Evolutionary conservation across 192 early-diverging fungal species (phyloP), one percentile per base, ranked within the genome.

Genomic region (Coemansia javaensis): DNA sequence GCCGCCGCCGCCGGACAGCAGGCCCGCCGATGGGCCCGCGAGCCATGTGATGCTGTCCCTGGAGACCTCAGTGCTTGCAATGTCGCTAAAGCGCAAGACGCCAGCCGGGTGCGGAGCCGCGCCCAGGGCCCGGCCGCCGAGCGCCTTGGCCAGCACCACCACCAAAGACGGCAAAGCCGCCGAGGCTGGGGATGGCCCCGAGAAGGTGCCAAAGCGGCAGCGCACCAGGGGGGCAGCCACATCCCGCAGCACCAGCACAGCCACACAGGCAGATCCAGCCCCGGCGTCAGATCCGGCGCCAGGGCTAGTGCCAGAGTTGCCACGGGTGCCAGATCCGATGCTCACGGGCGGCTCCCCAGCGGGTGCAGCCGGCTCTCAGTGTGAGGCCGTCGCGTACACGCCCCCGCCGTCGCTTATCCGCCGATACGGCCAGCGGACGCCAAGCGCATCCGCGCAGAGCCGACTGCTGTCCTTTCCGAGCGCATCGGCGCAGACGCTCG

Each of bases 21-120:
- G 30, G 40, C 14, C 20, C 8, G 24, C 6, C 16, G n/a, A n/a
- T n/a, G n/a, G n/a, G n/a, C n/a, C n/a, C n/a, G n/a, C n/a, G n/a
- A n/a, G 17, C 12, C 32, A 32, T 5, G 38, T 39, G 6, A 46
- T 54, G 23, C 16, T 72, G 13, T 53, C 62, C 5, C 25, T 72
- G 22, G 62, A 51, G 40, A 65, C 69, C 1, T 65, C 63, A 27
- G 57, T 32, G 12, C 44, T 59, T 10, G 28, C 42, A 10, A 41
- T 44, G 23, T 55, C 63, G 28, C 18, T 51, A 5, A 73, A 73
- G 49, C 62, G 67, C 51, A 71, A 71, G 32, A 5, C 53, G 13
- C 28, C 42, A 10, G 13, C 21, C 18, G 23, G 40, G 15, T 40
- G 24, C 9, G n/a, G 12, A 15, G 32, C 12, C 30, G 17, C 12